phyloP scores from a whole-genome alignment of 257 asterid genomes.

The Perilla frutescens region DNA sequence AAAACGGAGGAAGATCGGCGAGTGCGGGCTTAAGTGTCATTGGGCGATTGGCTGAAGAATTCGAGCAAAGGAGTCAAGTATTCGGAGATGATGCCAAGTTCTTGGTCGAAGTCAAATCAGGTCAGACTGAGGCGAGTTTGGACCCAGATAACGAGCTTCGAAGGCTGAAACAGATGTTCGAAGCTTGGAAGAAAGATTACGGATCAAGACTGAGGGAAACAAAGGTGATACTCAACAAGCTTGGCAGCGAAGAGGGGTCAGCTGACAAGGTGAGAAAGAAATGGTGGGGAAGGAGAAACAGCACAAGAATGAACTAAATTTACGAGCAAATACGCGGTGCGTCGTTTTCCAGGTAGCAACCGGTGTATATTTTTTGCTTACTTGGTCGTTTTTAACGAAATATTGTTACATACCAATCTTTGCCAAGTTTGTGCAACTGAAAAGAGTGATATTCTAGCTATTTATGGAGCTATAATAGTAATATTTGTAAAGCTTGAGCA shows the following conservation, averaged over 20 bases:
- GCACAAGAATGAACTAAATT: constrained; percentile 60
- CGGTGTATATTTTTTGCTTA: constrained; percentile 26
- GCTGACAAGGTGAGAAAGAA: constrained; percentile 72
- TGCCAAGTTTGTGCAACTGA: constrained; percentile 5
- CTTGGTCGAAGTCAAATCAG: constrained; percentile 93
- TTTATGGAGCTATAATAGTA: not conserved
- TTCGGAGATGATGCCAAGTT: constrained; percentile 95
- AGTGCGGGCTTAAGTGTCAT: constrained; percentile 76
- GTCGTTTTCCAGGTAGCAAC: constrained; percentile 8
- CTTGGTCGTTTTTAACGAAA: not conserved
- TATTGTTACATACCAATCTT: not conserved
- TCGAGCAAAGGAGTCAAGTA: constrained; percentile 92
- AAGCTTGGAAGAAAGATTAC: constrained; percentile 94
- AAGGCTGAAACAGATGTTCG: constrained; percentile 88
- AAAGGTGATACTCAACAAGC: constrained; percentile 80
- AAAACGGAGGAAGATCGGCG: constrained; percentile 59
- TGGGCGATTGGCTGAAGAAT: constrained; percentile 88
- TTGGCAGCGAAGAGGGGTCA: constrained; percentile 69
- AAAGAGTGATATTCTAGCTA: constrained; percentile 24
- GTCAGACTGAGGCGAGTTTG: constrained; percentile 82
- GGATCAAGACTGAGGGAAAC: constrained; percentile 89
- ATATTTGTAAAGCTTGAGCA: constrained; percentile 22
- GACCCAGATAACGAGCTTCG: constrained; percentile 89
- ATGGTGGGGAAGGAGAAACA: constrained; percentile 96
- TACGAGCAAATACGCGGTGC: not conserved